These are phyloP conservation scores for Extremus antarcticus DNA, from an alignment of 495 filamentous ascomycete species.

Conservation along the genomic window DNA sequence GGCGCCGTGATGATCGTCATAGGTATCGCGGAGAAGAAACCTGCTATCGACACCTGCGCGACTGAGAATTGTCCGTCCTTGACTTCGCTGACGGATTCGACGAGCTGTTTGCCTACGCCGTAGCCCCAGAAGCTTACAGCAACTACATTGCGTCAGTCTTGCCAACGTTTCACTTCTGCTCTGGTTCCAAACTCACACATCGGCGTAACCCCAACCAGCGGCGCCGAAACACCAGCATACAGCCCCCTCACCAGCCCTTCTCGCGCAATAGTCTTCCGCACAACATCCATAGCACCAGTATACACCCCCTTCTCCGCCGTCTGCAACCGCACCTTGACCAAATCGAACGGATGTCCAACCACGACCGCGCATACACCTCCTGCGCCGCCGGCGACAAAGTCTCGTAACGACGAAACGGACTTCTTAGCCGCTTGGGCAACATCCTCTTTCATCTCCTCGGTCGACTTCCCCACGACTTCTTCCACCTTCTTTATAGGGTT, in stretches of 20 bases:
- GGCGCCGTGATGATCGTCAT: conserved; percentile 97
- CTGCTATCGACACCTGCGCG: conserved; percentile 79
- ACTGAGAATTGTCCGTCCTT: conserved; percentile 61
- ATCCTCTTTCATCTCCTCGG: conserved; percentile 31
- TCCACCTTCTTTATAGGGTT: neutral
- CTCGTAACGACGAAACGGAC: conserved; percentile 45
- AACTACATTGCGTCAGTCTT: conserved; percentile 41
- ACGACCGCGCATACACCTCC: conserved; percentile 90
- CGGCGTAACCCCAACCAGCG: conserved; percentile 87
- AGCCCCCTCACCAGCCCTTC: conserved; percentile 65
- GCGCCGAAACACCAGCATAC: conserved; percentile 95
- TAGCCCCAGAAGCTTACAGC: conserved; percentile 99
- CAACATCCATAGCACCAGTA: conserved; percentile 80
- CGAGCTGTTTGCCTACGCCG: conserved; percentile 83
- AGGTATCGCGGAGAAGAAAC: conserved; percentile 95
- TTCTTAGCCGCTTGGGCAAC: conserved; percentile 29
- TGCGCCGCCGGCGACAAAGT: conserved; percentile 79
- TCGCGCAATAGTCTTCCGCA: conserved; percentile 71
- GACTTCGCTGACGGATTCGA: conserved; percentile 55
- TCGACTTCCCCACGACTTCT: neutral
- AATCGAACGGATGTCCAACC: conserved; percentile 90
- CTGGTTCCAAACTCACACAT: conserved; percentile 74
- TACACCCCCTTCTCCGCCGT: conserved; percentile 93
- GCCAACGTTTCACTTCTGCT: neutral
- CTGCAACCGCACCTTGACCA: conserved; percentile 95